Evolutionary conservation across 768 basidiomycete genomes (phyloP).

Genomic region (Nidula microcarpa): DNA sequence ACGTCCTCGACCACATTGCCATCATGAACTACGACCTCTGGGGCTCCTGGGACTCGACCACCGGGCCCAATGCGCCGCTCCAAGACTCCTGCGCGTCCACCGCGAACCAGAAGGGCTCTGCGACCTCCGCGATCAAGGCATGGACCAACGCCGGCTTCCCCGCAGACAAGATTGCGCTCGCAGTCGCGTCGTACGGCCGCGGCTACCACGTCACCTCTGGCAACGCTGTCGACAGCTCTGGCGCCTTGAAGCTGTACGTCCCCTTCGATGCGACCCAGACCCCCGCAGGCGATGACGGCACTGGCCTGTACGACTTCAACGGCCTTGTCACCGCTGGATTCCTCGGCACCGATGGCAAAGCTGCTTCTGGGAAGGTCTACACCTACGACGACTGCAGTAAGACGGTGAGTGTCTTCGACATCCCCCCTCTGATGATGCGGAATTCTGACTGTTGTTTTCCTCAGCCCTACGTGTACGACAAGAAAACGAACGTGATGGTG

Average conservation of each 20-base stretch:
- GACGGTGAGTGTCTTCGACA: constrained; percentile 44
- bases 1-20: constrained; percentile 50
- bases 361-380: constrained; percentile 41
- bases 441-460: neutral
- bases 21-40: constrained; percentile 64
- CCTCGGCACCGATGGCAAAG: constrained; percentile 37
- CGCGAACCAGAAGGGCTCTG: constrained; percentile 61
- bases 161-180: constrained; percentile 37
- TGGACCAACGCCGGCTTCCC: constrained; percentile 84
- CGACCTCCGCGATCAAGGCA: constrained; percentile 59
- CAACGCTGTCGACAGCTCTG: neutral
- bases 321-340: constrained; percentile 49
- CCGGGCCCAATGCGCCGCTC: constrained; percentile 86
- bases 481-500: constrained; percentile 45
- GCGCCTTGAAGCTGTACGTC: neutral
- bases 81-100: constrained; percentile 62
- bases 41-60: constrained; percentile 45
- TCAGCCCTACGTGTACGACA: constrained; percentile 64
- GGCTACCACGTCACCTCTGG: constrained; percentile 45
- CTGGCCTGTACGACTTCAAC: constrained; percentile 54
- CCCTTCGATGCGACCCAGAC: constrained; percentile 13
- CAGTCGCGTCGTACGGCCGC: constrained; percentile 68
- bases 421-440: neutral
- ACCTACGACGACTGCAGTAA: constrained; percentile 60
- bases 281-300: neutral